These are phyloP conservation scores for Scutellaria minor DNA, from an alignment of 257 asterid genomes.

Conservation along the genomic window DNA sequence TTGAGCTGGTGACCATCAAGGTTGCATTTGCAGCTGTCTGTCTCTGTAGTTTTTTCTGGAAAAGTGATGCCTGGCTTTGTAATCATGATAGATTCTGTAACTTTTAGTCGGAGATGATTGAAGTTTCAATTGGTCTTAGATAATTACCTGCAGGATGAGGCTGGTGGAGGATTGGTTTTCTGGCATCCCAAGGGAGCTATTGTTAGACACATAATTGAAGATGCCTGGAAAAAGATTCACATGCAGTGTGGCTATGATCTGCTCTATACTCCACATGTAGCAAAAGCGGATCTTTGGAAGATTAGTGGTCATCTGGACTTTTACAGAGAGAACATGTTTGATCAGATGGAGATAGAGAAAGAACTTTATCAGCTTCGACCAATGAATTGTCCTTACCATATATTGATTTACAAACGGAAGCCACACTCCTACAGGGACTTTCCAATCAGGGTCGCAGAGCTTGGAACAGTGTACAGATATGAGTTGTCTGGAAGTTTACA, in stretches of 20 bases:
- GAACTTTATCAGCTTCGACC: constrained; percentile 98
- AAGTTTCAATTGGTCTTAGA: constrained; percentile 33
- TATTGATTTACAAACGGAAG: constrained; percentile 79
- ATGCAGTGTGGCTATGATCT: constrained; percentile 82
- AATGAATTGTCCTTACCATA: constrained; percentile 98
- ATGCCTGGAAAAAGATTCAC: constrained; percentile 87
- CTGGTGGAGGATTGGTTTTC: constrained; percentile 98
- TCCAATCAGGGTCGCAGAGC: constrained; percentile 96
- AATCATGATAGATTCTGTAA: neutral
- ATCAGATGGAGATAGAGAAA: constrained; percentile 88
- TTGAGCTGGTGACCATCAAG: constrained; percentile 7
- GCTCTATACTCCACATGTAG: constrained; percentile 94
- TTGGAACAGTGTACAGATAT: constrained; percentile 94
- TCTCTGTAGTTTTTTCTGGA: neutral
- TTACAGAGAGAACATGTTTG: constrained; percentile 94
- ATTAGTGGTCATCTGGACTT: constrained; percentile 95
- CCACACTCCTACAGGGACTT: constrained; percentile 86
- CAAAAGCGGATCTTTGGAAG: constrained; percentile 96
- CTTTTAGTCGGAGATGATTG: constrained; percentile 34
- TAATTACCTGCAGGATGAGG: constrained; percentile 78
- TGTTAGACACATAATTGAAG: constrained; percentile 87
- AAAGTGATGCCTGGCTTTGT: constrained; percentile 12
- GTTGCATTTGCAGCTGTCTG: constrained; percentile 9
- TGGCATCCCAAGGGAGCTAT: constrained; percentile 99
- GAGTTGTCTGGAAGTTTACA: constrained; percentile 97